Conservation (phyloP, 1,284 basidiomycete genomes). For the Acaromyces ingoldii region DNA sequence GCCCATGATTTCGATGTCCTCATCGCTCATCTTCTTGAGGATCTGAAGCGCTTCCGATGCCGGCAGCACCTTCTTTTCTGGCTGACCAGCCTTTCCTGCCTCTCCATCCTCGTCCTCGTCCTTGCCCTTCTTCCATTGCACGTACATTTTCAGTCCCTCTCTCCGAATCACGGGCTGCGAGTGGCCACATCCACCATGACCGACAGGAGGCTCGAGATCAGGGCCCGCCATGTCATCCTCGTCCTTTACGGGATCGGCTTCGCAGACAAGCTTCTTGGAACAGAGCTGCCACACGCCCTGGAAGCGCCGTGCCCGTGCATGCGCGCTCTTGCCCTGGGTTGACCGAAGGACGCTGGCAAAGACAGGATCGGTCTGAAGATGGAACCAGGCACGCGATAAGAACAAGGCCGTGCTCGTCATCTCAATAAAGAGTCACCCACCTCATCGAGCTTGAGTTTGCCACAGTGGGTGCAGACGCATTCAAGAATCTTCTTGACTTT, state of each 20-base stretch:
- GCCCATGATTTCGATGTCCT: slow-evolving; percentile 90
- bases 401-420: no score
- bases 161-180: slow-evolving; percentile 85
- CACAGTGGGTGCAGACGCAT: slow-evolving; percentile 96
- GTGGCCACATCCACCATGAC: slow-evolving; percentile 91
- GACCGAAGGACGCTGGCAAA: slow-evolving; percentile 40
- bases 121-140: slow-evolving; percentile 89
- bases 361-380: slow-evolving; percentile 42
- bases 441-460: slow-evolving; percentile 85
- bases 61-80: slow-evolving; percentile 81
- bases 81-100: slow-evolving; percentile 57
- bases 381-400: not conserved
- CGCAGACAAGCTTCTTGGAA: slow-evolving; percentile 53
- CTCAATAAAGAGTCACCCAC: slow-evolving; percentile 29
- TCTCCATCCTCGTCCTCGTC: slow-evolving; percentile 72
- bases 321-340: slow-evolving; percentile 28
- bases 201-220: slow-evolving; percentile 54
- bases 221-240: slow-evolving; percentile 44
- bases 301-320: slow-evolving; percentile 36
- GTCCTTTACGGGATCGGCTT: slow-evolving; percentile 58
- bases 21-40: slow-evolving; percentile 62
- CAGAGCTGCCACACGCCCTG: slow-evolving; percentile 50
- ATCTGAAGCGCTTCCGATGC: slow-evolving; percentile 74
- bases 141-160: slow-evolving; percentile 90
- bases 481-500: slow-evolving; percentile 99